Conservation (phyloP, 441 rosid genomes). For the Jatropha podagrica region DNA sequence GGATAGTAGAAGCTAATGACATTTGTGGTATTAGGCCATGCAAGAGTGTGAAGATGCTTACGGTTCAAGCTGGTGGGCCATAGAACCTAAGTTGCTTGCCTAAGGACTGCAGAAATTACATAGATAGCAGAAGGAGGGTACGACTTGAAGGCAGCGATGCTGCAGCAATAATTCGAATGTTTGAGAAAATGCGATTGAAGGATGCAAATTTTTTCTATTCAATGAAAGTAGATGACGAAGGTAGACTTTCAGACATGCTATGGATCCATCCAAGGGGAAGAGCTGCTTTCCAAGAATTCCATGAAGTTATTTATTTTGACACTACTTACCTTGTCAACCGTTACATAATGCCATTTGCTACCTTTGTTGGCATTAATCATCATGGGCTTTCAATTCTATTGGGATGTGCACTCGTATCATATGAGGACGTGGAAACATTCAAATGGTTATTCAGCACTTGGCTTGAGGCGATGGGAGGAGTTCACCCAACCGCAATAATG, state of each 20-base stretch:
- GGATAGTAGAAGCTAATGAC: background rate
- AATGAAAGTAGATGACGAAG: background rate
- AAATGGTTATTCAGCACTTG: too few relatives aligned
- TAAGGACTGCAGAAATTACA: background rate
- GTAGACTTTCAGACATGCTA: background rate
- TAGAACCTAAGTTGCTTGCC: background rate
- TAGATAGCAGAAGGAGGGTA: background rate
- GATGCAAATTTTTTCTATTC: too few relatives aligned
- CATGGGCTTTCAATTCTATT: background rate
- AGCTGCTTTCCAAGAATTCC: background rate
- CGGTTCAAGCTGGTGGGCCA: background rate
- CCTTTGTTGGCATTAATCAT: background rate
- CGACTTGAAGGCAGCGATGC: background rate
- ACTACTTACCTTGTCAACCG: background rate
- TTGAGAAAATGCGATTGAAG: background rate
- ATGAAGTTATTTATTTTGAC: background rate
- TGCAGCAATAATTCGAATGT: accelerated
- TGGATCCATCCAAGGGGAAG: background rate
- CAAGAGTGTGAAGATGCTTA: background rate
- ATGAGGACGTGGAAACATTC: background rate
- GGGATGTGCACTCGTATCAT: background rate
- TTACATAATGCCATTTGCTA: background rate
- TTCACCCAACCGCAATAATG: background rate
- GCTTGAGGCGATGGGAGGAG: background rate
- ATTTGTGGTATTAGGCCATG: background rate